A percentile compares a stretch with the other conserved stretches of the same genome.
These are phyloP conservation scores for Dioscorea dumetorum DNA, from an alignment of 106 monocot genomes.

Conservation along the genomic window DNA sequence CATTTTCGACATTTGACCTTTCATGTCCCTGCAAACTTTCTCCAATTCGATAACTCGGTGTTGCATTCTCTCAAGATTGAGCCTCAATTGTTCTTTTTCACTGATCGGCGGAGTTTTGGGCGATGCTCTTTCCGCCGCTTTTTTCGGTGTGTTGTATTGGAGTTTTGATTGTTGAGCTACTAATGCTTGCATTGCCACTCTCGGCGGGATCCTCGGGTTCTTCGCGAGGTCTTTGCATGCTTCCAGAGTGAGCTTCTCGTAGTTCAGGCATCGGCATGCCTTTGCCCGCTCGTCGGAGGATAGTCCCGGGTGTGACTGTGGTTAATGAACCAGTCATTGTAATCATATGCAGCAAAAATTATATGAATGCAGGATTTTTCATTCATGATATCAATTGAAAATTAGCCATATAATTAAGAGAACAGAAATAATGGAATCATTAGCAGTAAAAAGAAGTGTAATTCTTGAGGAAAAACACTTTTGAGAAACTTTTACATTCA, in stretches of 20 bases:
- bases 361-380: background rate
- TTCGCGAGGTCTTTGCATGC: conserved; percentile 81
- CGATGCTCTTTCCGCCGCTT: background rate
- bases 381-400: no score
- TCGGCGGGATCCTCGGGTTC: conserved; percentile 79
- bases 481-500: no score
- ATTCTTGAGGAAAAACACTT: no score
- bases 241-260: conserved; percentile 80
- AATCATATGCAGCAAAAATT: background rate
- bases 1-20: conserved; percentile 73
- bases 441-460: no score
- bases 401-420: no score
- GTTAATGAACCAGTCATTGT: background rate
- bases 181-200: conserved; percentile 69
- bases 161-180: conserved; percentile 50
- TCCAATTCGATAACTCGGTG: conserved; percentile 67
- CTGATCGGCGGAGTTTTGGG: background rate
- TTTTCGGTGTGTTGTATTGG: conserved; percentile 4
- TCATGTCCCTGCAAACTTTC: conserved; percentile 75
- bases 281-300: conserved; percentile 53
- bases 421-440: no score
- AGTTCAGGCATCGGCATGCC: conserved; percentile 80
- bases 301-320: conserved; percentile 64
- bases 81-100: conserved; percentile 44
- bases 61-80: conserved; percentile 75